Evolutionary conservation across 1,139 yeast genomes (phyloP).

Genomic region (Protomyces gravidus): DNA sequence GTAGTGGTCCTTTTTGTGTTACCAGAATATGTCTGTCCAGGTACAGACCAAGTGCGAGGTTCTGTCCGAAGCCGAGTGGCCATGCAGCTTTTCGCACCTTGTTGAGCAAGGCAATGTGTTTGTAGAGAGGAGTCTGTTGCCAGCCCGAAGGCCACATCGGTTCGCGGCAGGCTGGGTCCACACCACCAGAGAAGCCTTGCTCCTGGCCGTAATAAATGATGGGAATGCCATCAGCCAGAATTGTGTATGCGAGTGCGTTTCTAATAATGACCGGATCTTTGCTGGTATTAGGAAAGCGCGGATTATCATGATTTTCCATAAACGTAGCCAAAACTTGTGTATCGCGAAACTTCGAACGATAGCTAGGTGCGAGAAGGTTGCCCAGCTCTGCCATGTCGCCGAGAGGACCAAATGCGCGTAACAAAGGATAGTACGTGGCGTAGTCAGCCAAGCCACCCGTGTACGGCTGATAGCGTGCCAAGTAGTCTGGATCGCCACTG

Average conservation of each 20-base stretch:
- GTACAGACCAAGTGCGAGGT: slow-evolving; percentile 11
- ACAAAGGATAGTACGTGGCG: slow-evolving; percentile 27
- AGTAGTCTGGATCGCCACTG: slow-evolving; percentile 21
- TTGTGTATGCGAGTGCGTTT: slow-evolving; percentile 28
- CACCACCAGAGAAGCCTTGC: slow-evolving; percentile 30
- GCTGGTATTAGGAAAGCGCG: slow-evolving; percentile 22
- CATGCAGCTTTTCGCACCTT: slow-evolving; percentile 14
- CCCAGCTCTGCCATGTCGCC: slow-evolving; percentile 26
- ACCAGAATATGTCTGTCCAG: slow-evolving; percentile 4
- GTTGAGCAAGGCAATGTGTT: slow-evolving; percentile 11
- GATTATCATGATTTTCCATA: slow-evolving; percentile 32
- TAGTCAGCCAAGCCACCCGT: slow-evolving; percentile 30
- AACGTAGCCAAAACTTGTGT: slow-evolving; percentile 27
- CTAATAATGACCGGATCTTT: slow-evolving; percentile 18
- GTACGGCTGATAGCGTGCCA: slow-evolving; percentile 27
- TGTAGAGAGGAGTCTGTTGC: slow-evolving; percentile 8
- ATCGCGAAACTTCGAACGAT: slow-evolving; percentile 25
- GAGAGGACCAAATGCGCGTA: slow-evolving; percentile 24
- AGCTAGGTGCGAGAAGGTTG: slow-evolving; percentile 12
- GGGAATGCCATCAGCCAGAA: slow-evolving; percentile 32
- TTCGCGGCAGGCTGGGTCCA: slow-evolving; percentile 31
- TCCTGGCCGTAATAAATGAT: slow-evolving; percentile 33
- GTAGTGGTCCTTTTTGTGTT: slow-evolving; percentile 29
- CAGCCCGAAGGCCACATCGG: slow-evolving; percentile 19
- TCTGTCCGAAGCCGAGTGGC: slow-evolving; percentile 21